Percentiles rank a stretch among this genome's conserved stretches.
Conservation (phyloP, 495 filamentous ascomycete species). For the Talaromyces nanjingensis region DNA sequence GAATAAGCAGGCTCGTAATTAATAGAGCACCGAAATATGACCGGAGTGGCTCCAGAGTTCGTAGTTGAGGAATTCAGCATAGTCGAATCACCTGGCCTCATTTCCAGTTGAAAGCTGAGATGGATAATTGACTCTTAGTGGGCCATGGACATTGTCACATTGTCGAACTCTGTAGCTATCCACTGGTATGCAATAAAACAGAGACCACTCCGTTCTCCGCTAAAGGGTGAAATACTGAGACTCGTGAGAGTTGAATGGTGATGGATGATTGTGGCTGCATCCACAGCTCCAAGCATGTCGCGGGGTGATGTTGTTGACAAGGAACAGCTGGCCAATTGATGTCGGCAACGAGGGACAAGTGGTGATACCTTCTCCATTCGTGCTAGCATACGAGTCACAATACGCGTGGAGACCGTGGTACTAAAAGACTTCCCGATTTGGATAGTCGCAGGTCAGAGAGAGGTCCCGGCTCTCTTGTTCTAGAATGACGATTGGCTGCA, state of each 20-base stretch:
- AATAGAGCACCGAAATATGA: background rate
- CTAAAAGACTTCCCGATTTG: background rate
- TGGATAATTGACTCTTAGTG: background rate
- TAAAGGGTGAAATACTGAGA: background rate
- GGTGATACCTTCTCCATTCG: background rate
- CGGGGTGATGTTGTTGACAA: background rate
- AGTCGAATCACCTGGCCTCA: background rate
- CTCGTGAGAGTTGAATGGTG: background rate
- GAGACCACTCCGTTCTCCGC: background rate
- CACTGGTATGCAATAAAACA: background rate
- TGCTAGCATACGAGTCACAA: background rate
- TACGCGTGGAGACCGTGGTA: background rate
- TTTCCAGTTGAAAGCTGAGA: background rate
- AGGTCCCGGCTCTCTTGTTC: background rate
- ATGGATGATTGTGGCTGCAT: background rate
- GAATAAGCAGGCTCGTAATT: background rate
- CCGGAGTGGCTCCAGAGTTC: background rate
- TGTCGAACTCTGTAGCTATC: background rate
- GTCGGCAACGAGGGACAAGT: background rate
- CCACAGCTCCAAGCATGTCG: background rate
- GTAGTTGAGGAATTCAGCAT: background rate
- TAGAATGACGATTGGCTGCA: background rate
- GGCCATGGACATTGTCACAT: background rate
- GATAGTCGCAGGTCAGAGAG: background rate
- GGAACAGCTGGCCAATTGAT: background rate